phyloP scores from a whole-genome alignment of 495 filamentous ascomycete species.

The Daldinia childiae region DNA sequence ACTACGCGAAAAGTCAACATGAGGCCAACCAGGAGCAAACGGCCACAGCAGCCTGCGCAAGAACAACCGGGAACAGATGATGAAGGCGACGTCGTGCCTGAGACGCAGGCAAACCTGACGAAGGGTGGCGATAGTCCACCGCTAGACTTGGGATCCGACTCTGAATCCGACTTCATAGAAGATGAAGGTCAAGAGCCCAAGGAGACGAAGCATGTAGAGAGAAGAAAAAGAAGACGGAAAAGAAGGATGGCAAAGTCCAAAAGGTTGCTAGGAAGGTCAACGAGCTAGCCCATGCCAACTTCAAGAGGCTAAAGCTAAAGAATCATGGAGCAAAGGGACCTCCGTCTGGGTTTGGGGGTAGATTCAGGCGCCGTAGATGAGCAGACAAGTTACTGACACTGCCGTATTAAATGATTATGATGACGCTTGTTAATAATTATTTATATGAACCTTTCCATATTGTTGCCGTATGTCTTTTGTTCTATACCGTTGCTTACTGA shows the following conservation, averaged over 20 bases:
- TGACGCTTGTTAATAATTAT: not conserved
- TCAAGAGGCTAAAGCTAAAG: conserved; percentile 80
- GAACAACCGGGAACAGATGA: conserved; percentile 30
- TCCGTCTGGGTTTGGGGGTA: conserved; percentile 50
- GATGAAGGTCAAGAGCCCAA: conserved; percentile 51
- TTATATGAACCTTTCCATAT: not conserved
- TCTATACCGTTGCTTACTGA: not conserved
- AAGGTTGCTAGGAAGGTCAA: conserved; percentile 72
- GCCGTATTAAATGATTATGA: not conserved
- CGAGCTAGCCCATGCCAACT: conserved; percentile 82
- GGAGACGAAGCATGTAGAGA: conserved; percentile 45
- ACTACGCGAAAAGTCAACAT: conserved; percentile 83
- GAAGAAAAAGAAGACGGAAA: conserved; percentile 46
- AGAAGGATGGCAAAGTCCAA: conserved; percentile 63
- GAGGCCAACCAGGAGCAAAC: conserved; percentile 58
- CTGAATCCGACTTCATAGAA: conserved; percentile 34
- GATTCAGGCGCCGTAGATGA: conserved; percentile 55
- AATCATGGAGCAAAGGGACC: conserved; percentile 66
- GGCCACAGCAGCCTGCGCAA: conserved; percentile 50
- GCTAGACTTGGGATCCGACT: conserved; percentile 38
- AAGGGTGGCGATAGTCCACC: conserved; percentile 31
- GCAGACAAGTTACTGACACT: not conserved
- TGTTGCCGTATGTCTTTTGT: not conserved
- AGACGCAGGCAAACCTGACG: conserved; percentile 54
- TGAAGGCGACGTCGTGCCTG: conserved; percentile 49